Conservation (phyloP, 495 filamentous ascomycete genomes). For the Apodospora peruviana region DNA sequence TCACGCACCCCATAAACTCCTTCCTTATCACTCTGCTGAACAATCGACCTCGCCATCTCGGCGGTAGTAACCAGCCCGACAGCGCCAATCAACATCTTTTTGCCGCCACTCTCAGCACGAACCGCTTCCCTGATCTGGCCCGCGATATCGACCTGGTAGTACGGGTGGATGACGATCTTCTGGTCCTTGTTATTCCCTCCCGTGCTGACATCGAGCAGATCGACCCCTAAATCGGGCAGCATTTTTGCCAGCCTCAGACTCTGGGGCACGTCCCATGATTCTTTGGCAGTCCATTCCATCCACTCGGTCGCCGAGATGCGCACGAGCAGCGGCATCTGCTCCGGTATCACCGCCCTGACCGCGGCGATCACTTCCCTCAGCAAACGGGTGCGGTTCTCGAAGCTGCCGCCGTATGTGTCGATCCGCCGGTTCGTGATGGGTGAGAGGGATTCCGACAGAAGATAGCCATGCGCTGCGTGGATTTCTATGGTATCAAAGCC, state of each 20-base stretch:
- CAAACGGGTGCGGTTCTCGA: constrained; percentile 51
- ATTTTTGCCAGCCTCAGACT: constrained; percentile 58
- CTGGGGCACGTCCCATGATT: constrained; percentile 60
- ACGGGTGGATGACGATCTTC: constrained; percentile 49
- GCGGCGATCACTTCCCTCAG: constrained; percentile 42
- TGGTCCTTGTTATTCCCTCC: constrained; percentile 60
- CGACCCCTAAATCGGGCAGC: constrained; percentile 60
- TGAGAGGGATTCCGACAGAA: constrained; percentile 58
- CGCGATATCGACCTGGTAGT: constrained; percentile 63
- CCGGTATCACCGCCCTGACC: constrained; percentile 49
- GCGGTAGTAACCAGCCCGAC: constrained; percentile 67
- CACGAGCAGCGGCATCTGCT: constrained; percentile 57
- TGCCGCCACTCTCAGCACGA: constrained; percentile 37
- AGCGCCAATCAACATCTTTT: constrained; percentile 58
- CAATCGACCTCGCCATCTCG: constrained; percentile 51
- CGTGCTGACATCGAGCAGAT: constrained; percentile 70
- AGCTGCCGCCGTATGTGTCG: constrained; percentile 53
- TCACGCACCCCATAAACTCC: too few species aligned
- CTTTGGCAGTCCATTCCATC: constrained; percentile 50
- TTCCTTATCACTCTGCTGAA: constrained; percentile 38
- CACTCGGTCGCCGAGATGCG: constrained; percentile 70
- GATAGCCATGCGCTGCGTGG: constrained; percentile 59
- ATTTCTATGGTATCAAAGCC: constrained; percentile 68
- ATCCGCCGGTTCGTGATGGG: constrained; percentile 54
- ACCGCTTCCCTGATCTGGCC: constrained; percentile 53